Evolutionary conservation across 2,329 filamentous ascomycete genomes (phyloP), one percentile per base, ranked within the genome.

Genomic region (Hypoxylon sp.): DNA sequence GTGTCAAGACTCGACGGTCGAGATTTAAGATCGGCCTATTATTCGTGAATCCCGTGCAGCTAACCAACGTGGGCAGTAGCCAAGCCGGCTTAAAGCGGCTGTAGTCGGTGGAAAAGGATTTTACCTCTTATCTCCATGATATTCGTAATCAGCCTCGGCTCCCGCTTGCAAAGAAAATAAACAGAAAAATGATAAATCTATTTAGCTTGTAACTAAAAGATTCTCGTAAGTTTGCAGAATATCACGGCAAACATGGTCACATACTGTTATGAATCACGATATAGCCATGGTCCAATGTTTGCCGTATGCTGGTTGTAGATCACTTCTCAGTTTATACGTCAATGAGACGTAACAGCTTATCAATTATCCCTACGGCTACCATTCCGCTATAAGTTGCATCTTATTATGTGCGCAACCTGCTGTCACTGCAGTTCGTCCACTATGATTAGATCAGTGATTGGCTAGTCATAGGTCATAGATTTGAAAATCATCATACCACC

Each of bases 31-130:
- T 63, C 37, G 67, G 51, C 11, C 42, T 54, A 56, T 62, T 35
- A 57, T 58, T 32, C 48, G 29, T 47, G 32, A 50, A 24, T 51
- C 48, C 54, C 54, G 21, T 27, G 21, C 21, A 44, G 19, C 39
- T 21, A 50, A 31, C 27, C 21, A 48, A 4, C 7, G 7, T 8
- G 31, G 11, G 10, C 32, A 1, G 15, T 31, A 35, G 24, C 48
- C 29, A 37, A 57, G 29, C 48, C 68, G 68, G 65, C 51, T 70
- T 52, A 19, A 39, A 39, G 35, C 68, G 68, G 62, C 66, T 68
- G 54, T 31, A 58, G 21, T 54, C 62, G 65, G 65, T 17, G 32
- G 54, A 21, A 29, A 56, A 55, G 31, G 32, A 46, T n/a, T 51
- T 55, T 62, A 44, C 51, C 5, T 69, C 59, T 63, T 62, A 66